These are phyloP conservation scores for Xylaria venustula DNA, from an alignment of 495 filamentous ascomycete species.

Conservation along the genomic window DNA sequence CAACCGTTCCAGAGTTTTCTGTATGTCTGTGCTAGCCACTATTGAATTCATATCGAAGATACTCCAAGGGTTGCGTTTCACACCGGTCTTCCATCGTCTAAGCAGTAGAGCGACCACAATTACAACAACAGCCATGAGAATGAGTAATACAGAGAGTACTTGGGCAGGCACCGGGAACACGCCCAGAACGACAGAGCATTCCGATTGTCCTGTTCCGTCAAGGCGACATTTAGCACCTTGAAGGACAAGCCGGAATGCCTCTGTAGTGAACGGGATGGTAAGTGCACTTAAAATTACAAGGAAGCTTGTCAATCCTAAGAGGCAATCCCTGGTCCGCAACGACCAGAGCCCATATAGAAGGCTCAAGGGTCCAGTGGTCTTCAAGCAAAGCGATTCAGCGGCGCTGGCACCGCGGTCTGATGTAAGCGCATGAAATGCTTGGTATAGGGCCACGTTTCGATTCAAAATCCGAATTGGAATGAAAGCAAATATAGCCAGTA, in stretches of 20 bases:
- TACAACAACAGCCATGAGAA: conserved; percentile 17
- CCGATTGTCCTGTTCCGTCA: neutral
- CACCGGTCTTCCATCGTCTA: conserved; percentile 29
- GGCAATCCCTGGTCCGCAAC: conserved; percentile 17
- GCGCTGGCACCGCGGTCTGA: conserved; percentile 20
- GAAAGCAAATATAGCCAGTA: conserved; percentile 28
- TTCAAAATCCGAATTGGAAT: conserved; percentile 30
- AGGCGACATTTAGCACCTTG: conserved; percentile 15
- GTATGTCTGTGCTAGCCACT: conserved; percentile 22
- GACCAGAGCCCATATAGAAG: conserved; percentile 15
- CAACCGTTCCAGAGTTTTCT: conserved; percentile 15
- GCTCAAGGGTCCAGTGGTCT: conserved; percentile 18
- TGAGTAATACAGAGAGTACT: conserved; percentile 21
- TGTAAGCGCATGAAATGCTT: conserved; percentile 33
- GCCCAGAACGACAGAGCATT: conserved; percentile 19
- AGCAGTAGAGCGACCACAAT: conserved; percentile 18
- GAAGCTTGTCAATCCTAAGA: conserved; percentile 25
- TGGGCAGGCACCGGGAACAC: conserved; percentile 20
- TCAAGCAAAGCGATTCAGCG: conserved; percentile 26
- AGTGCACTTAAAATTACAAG: conserved; percentile 21
- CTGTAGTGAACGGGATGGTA: conserved; percentile 24
- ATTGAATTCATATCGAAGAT: conserved; percentile 25
- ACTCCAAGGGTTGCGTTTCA: conserved; percentile 32
- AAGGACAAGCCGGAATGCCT: conserved; percentile 22
- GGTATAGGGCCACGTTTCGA: conserved; percentile 31